Evolutionary conservation across 768 basidiomycete genomes (phyloP), one percentile per base, ranked within the genome.

Genomic region (Leccinum ochraceum): DNA sequence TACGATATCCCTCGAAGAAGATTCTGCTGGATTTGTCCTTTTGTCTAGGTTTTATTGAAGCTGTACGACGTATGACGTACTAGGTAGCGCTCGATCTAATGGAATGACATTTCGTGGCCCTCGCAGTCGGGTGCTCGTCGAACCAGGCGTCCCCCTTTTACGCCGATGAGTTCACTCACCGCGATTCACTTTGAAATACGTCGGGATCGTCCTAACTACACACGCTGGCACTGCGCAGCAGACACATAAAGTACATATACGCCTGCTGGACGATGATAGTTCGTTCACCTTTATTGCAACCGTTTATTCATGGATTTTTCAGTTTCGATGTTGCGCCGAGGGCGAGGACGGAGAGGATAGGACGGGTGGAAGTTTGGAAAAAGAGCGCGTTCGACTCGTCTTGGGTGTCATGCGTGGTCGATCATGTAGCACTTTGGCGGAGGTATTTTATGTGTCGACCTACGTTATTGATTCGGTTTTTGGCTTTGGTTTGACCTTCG

Each of bases 221-320:
- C 32, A 26, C 26, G 26, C 26, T 26, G 26, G 26, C 26, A 26
- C 26, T 26, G 10, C 10, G 32, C 50, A 63, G 80, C 51, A 81
- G 79, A 64, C 28, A 28, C 0, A 28, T 7, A 26, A 28, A 28
- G 28, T 28, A 71, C 61, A 13, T 81, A 81, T 68, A 81, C 79
- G 9, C 71, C 10, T 81, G 79, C 63, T 81, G 81, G 80, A 79
- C 78, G 1, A 57, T 81, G 17, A 69, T 80, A 26, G 76, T 81
- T 65, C 76, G 79, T 65, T 9, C 30, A 30, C 30, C 30, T 30
- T 30, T 30, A 30, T 69, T 69, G 32, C 32, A 34, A 16, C 80
- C 80, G 0, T 67, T 76, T 44, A 80, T 10, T 53, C 58, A n/a
- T 44, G 28, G 42, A 13, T 4, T 5, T 34, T 34, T 34, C 34